Evolutionary conservation across 1,284 basidiomycete genomes (phyloP).

Genomic region (Leccinum huronense): DNA sequence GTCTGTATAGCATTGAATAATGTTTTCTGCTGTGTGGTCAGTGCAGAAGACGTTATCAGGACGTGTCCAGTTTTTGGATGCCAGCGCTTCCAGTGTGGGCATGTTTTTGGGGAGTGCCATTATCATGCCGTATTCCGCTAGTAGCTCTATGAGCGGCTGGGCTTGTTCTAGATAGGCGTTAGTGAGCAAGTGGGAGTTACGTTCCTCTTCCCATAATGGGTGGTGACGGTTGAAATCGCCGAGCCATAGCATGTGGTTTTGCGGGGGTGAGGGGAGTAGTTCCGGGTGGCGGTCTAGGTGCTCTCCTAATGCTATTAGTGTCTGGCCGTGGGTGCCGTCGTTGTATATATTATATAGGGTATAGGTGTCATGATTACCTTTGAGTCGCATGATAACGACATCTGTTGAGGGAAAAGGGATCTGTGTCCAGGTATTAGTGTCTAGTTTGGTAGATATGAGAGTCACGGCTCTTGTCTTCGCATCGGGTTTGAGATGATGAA

Average conservation of each 20-base stretch:
- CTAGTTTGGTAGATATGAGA: not conserved
- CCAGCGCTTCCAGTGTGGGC: not conserved
- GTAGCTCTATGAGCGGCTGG: not conserved
- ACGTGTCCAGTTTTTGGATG: constrained; percentile 6
- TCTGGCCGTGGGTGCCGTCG: not conserved
- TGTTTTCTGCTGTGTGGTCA: not conserved
- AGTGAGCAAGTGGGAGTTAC: constrained; percentile 28
- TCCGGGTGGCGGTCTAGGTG: not conserved
- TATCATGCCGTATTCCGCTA: not conserved
- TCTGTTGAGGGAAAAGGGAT: not conserved
- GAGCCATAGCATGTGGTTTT: constrained; percentile 27
- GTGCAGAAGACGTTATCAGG: constrained; percentile 17
- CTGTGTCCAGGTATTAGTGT: not conserved
- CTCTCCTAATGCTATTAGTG: not conserved
- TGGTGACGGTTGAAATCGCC: constrained; percentile 37
- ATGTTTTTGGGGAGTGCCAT: constrained; percentile 4
- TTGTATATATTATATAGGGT: constrained; percentile 9
- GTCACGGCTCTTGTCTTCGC: not conserved
- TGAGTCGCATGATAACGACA: not conserved
- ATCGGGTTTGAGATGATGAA: rapidly evolving
- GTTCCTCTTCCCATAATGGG: constrained; percentile 43
- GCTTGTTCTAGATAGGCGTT: constrained; percentile 10
- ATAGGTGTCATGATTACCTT: rapidly evolving
- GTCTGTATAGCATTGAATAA: constrained; percentile 1
- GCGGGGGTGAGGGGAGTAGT: no score